These are phyloP conservation scores for Nemania sp. DNA, from an alignment of 2,329 filamentous ascomycete genomes.

Conservation along the genomic window DNA sequence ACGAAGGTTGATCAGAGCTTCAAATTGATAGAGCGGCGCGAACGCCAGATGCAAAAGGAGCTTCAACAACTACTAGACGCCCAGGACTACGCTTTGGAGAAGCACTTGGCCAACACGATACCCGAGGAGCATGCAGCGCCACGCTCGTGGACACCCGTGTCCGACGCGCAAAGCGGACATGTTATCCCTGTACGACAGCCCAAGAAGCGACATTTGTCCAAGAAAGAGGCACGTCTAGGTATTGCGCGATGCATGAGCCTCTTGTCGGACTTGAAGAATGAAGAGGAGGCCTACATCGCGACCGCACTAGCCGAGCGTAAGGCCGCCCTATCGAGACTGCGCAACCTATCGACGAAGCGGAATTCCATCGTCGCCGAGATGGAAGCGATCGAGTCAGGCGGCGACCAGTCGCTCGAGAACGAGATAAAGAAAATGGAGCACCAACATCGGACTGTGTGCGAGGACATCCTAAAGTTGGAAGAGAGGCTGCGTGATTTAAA, in stretches of 20 bases:
- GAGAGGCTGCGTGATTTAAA: slow-evolving; percentile 71
- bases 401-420: slow-evolving; percentile 67
- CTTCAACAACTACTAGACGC: slow-evolving; percentile 70
- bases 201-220: slow-evolving; percentile 63
- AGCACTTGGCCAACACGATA: slow-evolving; percentile 49
- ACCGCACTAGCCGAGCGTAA: slow-evolving; percentile 68
- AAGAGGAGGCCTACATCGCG: slow-evolving; percentile 73
- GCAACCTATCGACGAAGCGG: slow-evolving; percentile 63
- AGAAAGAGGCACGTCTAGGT: slow-evolving; percentile 73
- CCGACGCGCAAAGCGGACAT: slow-evolving; percentile 34
- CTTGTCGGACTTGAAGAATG: slow-evolving; percentile 73
- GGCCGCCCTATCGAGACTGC: slow-evolving; percentile 68
- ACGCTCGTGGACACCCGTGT: slow-evolving; percentile 37
- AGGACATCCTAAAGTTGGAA: slow-evolving; percentile 75
- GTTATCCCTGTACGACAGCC: slow-evolving; percentile 73
- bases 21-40: slow-evolving; percentile 56
- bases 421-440: slow-evolving; percentile 71
- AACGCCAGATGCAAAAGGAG: slow-evolving; percentile 66
- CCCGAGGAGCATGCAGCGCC: slow-evolving; percentile 30
- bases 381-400: slow-evolving; percentile 64
- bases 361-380: slow-evolving; percentile 65
- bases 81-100: slow-evolving; percentile 65
- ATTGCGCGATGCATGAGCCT: slow-evolving; percentile 73
- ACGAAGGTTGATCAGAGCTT: slow-evolving; percentile 49
- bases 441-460: slow-evolving; percentile 66